Conservation (phyloP, 1,284 basidiomycete species). For the Bondarzewia mesenterica region DNA sequence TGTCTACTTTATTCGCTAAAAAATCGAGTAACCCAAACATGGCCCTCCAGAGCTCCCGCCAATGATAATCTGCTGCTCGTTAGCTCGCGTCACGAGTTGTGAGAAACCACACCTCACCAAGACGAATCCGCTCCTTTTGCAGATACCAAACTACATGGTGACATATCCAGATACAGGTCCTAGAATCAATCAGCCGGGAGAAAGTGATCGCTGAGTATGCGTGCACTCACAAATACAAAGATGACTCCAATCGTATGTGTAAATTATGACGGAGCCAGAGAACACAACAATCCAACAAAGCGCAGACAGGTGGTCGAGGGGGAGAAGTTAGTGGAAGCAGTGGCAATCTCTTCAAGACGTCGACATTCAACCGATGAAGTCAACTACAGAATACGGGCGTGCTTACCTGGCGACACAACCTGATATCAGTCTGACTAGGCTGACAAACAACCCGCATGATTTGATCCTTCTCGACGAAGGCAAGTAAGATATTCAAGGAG, state of each 20-base stretch:
- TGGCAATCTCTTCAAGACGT: slow-evolving; percentile 35
- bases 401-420: slow-evolving; percentile 54
- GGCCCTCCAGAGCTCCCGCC: slow-evolving; percentile 55
- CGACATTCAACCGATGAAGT: neutral
- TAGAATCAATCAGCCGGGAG: neutral
- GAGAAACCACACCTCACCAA: slow-evolving; percentile 31
- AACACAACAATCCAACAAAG: slow-evolving; percentile 54
- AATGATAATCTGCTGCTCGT: slow-evolving; percentile 44
- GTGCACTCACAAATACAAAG: slow-evolving; percentile 44
- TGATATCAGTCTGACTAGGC: slow-evolving; percentile 29
- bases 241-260: slow-evolving; percentile 48
- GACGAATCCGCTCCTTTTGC: slow-evolving; percentile 38
- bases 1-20: slow-evolving; percentile 41
- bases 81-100: neutral
- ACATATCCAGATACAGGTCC: slow-evolving; percentile 39
- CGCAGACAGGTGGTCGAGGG: slow-evolving; percentile 39
- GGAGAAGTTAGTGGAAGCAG: slow-evolving; percentile 32
- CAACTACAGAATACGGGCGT: neutral
- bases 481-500: slow-evolving; percentile 41
- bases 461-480: slow-evolving; percentile 39
- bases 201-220: neutral
- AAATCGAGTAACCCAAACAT: slow-evolving; percentile 47
- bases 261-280: slow-evolving; percentile 65
- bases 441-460: slow-evolving; percentile 38
- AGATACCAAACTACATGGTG: slow-evolving; percentile 47